Percentiles rank a stretch among this genome's conserved stretches.
Conservation (phyloP, 1,284 basidiomycete species). For the Waitea zeae region DNA sequence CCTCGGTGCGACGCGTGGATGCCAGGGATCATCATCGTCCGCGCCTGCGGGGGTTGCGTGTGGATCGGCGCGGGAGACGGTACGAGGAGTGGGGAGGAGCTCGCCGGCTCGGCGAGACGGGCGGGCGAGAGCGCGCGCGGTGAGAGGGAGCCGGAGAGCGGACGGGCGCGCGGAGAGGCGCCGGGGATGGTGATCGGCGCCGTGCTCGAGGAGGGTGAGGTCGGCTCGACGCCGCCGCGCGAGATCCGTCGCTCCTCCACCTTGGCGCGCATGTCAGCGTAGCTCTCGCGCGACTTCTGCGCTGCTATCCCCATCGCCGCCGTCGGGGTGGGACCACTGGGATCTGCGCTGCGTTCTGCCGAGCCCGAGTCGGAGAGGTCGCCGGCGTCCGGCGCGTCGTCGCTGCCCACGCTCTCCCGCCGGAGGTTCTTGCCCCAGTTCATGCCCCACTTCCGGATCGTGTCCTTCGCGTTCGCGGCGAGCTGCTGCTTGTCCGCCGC, state of each 20-base stretch:
- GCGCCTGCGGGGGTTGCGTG: constrained; percentile 50
- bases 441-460: constrained; percentile 77
- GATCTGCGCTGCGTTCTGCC: too few relatives aligned
- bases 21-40: constrained; percentile 64
- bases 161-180: too few relatives aligned
- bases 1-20: constrained; percentile 66
- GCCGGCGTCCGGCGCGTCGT: constrained; percentile 26
- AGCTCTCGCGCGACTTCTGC: constrained; percentile 32
- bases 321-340: constrained; percentile 17
- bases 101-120: too few relatives aligned
- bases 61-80: constrained; percentile 33
- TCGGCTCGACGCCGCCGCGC: neutral
- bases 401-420: constrained; percentile 22
- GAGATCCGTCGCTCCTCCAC: constrained; percentile 39
- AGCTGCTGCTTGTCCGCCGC: constrained; percentile 81
- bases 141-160: too few relatives aligned
- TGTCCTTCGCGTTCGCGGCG: constrained; percentile 65
- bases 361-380: too few relatives aligned
- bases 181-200: constrained; percentile 18
- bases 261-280: constrained; percentile 54
- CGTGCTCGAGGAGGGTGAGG: too few relatives aligned
- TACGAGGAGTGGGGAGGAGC: too few relatives aligned
- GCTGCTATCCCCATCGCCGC: too few relatives aligned
- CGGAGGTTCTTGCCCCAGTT: constrained; percentile 55
- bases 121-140: too few relatives aligned